These are phyloP conservation scores for Arxiozyma slooffiae DNA, from an alignment of 1,139 yeast genomes.

Conservation along the genomic window DNA sequence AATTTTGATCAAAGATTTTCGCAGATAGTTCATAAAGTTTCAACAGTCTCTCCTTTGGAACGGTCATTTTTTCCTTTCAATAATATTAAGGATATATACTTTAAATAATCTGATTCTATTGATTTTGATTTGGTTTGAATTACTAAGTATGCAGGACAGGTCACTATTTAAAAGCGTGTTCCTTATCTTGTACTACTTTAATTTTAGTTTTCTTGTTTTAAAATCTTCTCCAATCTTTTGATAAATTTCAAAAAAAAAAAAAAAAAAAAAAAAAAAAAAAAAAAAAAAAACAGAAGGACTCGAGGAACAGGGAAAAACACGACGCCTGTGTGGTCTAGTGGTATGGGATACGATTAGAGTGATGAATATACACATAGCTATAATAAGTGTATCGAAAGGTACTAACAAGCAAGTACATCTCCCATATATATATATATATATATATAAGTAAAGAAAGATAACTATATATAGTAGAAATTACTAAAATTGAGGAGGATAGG, in stretches of 20 bases:
- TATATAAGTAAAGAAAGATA: no score
- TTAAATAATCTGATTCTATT: no score
- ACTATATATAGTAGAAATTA: neutral
- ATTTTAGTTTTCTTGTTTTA: no score
- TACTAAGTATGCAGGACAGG: neutral
- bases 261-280: no score
- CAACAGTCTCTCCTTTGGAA: conserved; percentile 37
- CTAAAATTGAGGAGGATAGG: neutral
- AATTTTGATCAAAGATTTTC: conserved; percentile 51
- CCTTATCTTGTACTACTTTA: neutral
- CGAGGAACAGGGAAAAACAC: neutral
- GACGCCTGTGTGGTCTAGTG: neutral
- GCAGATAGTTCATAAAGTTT: conserved; percentile 51
- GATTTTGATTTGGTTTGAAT: neutral
- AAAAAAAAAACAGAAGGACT: no score
- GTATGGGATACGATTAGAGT: neutral
- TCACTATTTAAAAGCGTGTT: neutral
- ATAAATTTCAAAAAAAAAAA: no score
- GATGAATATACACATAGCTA: no score
- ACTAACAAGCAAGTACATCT: neutral
- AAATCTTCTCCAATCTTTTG: no score
- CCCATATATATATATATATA: no score
- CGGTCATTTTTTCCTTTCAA: neutral
- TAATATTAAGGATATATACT: no score
- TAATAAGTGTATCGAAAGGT: no score